These are phyloP conservation scores for Cytospora schulzeri DNA, from an alignment of 2,329 filamentous ascomycete genomes.

Conservation along the genomic window DNA sequence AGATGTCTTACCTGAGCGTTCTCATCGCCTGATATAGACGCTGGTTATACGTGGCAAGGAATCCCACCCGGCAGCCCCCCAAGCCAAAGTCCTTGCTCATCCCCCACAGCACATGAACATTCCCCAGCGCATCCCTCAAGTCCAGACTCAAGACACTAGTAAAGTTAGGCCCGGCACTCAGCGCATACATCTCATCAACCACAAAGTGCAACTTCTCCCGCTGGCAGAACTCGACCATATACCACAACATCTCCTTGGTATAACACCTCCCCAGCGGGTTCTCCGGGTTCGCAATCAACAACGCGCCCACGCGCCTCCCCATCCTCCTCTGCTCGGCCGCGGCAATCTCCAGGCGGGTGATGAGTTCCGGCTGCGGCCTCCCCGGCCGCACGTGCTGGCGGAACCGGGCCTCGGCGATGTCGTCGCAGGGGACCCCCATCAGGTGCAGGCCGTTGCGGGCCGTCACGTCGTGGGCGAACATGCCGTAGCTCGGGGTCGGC, in stretches of 20 bases:
- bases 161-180: constrained; percentile 15
- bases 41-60: constrained; percentile 24
- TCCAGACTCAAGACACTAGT: constrained; percentile 22
- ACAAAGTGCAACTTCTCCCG: constrained; percentile 23
- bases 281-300: constrained; percentile 26
- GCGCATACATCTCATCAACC: constrained; percentile 26
- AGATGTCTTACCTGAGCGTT: constrained; percentile 19
- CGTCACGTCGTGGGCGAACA: constrained; percentile 23
- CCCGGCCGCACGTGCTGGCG: constrained; percentile 23
- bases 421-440: constrained; percentile 22
- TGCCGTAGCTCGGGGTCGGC: constrained; percentile 25
- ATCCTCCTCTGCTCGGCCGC: constrained; percentile 15
- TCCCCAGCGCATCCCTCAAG: constrained; percentile 16
- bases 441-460: constrained; percentile 23
- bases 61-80: constrained; percentile 20
- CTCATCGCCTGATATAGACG: constrained; percentile 24
- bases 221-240: constrained; percentile 22
- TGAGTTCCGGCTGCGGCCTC: constrained; percentile 20
- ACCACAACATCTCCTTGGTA: constrained; percentile 13
- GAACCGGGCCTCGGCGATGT: constrained; percentile 23
- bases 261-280: constrained; percentile 25
- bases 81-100: constrained; percentile 25
- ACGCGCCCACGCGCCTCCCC: constrained; percentile 20
- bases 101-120: constrained; percentile 22
- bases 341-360: constrained; percentile 16